Evolutionary conservation across 2,329 filamentous ascomycete genomes (phyloP).

Genomic region (Gaeumannomyces tritici): DNA sequence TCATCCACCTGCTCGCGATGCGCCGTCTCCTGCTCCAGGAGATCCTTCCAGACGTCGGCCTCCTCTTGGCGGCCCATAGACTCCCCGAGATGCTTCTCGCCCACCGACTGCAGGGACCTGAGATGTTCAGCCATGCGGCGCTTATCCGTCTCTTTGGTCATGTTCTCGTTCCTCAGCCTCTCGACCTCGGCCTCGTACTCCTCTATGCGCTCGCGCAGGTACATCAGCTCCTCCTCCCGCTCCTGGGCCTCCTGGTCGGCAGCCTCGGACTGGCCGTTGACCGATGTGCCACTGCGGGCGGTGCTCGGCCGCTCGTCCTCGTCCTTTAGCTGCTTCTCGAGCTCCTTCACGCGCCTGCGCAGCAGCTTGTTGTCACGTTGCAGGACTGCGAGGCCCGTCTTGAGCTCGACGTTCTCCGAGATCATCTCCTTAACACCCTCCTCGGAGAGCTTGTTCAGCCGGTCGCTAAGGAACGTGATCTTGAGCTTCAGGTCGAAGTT

Average conservation of each 20-base stretch:
- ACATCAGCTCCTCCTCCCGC: conserved; percentile 77
- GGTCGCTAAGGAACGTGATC: conserved; percentile 92
- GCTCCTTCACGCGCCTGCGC: conserved; percentile 70
- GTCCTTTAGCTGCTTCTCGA: conserved; percentile 70
- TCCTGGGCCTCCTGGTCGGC: conserved; percentile 54
- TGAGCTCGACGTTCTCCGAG: conserved; percentile 90
- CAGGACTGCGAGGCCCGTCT: conserved; percentile 78
- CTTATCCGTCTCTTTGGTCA: conserved; percentile 77
- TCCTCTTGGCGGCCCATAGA: conserved; percentile 47
- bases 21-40: conserved; percentile 84
- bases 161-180: conserved; percentile 65
- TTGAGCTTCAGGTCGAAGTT: conserved; percentile 97
- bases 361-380: conserved; percentile 86
- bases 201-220: conserved; percentile 76
- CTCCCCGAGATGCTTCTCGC: conserved; percentile 32
- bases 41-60: conserved; percentile 87
- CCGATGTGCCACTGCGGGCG: conserved; percentile 44
- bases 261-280: conserved; percentile 46
- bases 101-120: conserved; percentile 47
- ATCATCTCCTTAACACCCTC: conserved; percentile 98
- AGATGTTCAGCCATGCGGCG: conserved; percentile 77
- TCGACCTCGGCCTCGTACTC: conserved; percentile 79
- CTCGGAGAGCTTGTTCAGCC: conserved; percentile 85
- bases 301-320: conserved; percentile 54
- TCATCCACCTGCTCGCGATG: conserved; percentile 85